Evolutionary conservation across 2,329 filamentous ascomycete genomes (phyloP), one percentile per base, ranked within the genome.

Genomic region (Microcyclosporella mali): DNA sequence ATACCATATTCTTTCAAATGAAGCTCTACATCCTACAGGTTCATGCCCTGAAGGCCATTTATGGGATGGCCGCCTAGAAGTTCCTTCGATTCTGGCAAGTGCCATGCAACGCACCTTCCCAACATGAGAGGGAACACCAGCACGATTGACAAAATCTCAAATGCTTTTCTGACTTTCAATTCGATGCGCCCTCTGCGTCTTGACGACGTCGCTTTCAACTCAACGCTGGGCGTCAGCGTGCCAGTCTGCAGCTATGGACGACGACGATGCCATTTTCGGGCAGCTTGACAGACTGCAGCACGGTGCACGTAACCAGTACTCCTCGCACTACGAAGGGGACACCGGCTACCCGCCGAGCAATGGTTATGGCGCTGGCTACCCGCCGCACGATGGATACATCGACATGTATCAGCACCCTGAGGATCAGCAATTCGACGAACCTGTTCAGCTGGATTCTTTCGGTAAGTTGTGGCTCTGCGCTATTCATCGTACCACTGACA

Each of bases 361-460:
- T 31, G 41, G 18, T 6, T 41, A 52, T 30, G 27, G 16, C 16
- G 33, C 38, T 1, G 41, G 36, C 7, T 45, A 45, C 34, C 35
- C 40, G 3, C 17, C 43, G 4, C 47, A 50, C 37, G 42, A 52
- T 31, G 41, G 18, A 6, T 41, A 52, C 32, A 30, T 17, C 16
- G 33, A 9, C 21, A 25, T 25, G 6, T 4, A 40, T 33, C 9
- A 41, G 16, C 29, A 27, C 6, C n/a, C 21, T 11, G 30, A 46
- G 9, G 47, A 47, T 21, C 47, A 45, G 2, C 45, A 41, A 31
- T 21, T 41, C 9, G 41, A 55, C 6, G 33, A 47, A 19, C 48
- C 47, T 2, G 33, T 52, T 44, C 41, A 44, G 31, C 59, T 74
- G 10, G 71, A 77, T 61, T 66, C 66, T 2, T 77, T 75, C 51